phyloP scores from a whole-genome alignment of 2,329 filamentous ascomycete genomes.

The Dryadomyces sulphureus region DNA sequence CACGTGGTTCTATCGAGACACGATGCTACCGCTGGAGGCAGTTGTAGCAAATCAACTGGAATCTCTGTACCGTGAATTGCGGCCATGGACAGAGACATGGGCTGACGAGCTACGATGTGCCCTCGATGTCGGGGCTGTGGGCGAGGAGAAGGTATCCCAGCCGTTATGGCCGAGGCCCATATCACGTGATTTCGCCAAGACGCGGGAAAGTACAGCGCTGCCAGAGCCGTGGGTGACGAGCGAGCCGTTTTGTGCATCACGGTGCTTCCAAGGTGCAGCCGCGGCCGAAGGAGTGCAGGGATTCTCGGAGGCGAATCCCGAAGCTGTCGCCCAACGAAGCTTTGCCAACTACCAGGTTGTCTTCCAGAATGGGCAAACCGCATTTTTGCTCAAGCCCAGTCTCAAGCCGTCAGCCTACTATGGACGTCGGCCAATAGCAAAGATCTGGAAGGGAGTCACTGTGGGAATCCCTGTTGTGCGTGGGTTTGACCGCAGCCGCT shows the following conservation, averaged over 20 bases:
- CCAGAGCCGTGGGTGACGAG: slow-evolving; percentile 29
- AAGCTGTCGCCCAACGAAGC: slow-evolving; percentile 27
- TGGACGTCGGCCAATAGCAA: slow-evolving; percentile 63
- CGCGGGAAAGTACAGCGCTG: slow-evolving; percentile 14
- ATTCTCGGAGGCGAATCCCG: slow-evolving; percentile 10
- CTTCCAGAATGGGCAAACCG: slow-evolving; percentile 62
- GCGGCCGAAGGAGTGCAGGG: slow-evolving; percentile 35
- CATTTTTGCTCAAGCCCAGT: slow-evolving; percentile 76
- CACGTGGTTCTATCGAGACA: slow-evolving; percentile 96
- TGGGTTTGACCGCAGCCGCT: slow-evolving; percentile 66
- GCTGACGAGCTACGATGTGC: slow-evolving; percentile 80
- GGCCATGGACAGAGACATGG: slow-evolving; percentile 87
- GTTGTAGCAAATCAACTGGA: slow-evolving; percentile 84
- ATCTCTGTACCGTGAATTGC: slow-evolving; percentile 73
- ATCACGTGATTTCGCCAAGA: slow-evolving; percentile 17
- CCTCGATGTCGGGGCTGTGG: slow-evolving; percentile 73
- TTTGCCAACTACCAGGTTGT: slow-evolving; percentile 72
- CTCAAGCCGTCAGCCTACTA: slow-evolving; percentile 77
- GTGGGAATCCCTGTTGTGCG: slow-evolving; percentile 81
- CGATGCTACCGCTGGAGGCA: slow-evolving; percentile 78
- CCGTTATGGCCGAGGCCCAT: slow-evolving; percentile 59
- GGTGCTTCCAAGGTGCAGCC: slow-evolving; percentile 44
- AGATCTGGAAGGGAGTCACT: slow-evolving; percentile 68
- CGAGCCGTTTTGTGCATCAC: slow-evolving; percentile 43
- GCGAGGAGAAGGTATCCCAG: slow-evolving; percentile 83